These are phyloP conservation scores for Hordeum marinum DNA, from an alignment of 176 grass and related monocot species.

Conservation along the genomic window DNA sequence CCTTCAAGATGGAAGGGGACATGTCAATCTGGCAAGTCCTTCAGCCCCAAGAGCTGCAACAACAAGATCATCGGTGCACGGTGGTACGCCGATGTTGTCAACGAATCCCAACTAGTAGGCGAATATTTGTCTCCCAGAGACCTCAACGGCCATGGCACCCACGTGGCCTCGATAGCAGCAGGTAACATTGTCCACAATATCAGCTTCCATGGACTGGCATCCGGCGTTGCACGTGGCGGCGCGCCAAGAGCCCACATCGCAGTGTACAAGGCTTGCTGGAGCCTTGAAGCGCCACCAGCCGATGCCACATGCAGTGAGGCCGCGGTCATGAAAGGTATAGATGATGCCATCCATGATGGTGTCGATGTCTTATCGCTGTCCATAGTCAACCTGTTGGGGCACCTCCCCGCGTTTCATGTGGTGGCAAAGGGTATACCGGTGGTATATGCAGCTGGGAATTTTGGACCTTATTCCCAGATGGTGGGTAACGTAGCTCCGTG, in stretches of 20 bases:
- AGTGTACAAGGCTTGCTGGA: constrained; percentile 55
- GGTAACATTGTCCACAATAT: constrained; percentile 21
- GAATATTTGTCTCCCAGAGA: constrained; percentile 48
- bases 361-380: constrained; percentile 54
- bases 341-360: constrained; percentile 50
- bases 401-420: constrained; percentile 35
- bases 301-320: not conserved
- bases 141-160: constrained; percentile 41
- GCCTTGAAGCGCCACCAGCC: not conserved
- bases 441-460: constrained; percentile 49
- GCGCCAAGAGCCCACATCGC: constrained; percentile 35
- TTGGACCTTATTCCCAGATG: not conserved
- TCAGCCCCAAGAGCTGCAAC: constrained; percentile 21
- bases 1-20: constrained; percentile 24
- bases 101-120: not conserved
- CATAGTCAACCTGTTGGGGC: not conserved
- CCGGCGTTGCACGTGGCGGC: constrained; percentile 39
- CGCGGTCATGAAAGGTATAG: constrained; percentile 33
- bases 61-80: constrained; percentile 34
- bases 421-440: constrained; percentile 41
- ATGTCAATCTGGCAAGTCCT: constrained; percentile 17
- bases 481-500: constrained; percentile 39
- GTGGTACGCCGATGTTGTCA: not conserved
- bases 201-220: constrained; percentile 29
- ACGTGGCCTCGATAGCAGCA: constrained; percentile 51